Evolutionary conservation across 495 filamentous ascomycete species (phyloP).

Genomic region (Lindgomyces ingoldianus): DNA sequence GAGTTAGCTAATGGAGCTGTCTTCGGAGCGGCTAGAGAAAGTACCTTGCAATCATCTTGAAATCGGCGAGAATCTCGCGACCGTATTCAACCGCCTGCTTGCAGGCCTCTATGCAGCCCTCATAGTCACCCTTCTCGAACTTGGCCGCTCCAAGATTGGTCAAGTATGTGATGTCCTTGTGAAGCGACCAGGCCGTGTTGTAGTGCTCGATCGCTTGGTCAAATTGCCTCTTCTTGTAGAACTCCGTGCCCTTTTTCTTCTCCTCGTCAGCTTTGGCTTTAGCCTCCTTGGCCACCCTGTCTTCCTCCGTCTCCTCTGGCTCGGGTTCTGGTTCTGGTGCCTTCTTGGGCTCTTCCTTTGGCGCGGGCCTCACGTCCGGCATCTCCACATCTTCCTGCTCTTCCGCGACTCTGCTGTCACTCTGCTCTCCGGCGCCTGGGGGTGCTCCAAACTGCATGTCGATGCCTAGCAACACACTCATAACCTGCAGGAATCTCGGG

Average conservation of each 20-base stretch:
- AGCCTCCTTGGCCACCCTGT: conserved; percentile 77
- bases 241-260: conserved; percentile 90
- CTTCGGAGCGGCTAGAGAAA: conserved; percentile 10
- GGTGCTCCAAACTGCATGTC: conserved; percentile 82
- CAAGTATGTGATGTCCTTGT: conserved; percentile 96
- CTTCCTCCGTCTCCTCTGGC: conserved; percentile 77
- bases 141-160: conserved; percentile 94
- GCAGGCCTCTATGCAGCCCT: conserved; percentile 82
- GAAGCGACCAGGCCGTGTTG: conserved; percentile 86
- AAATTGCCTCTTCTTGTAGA: conserved; percentile 97
- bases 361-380: conserved; percentile 63
- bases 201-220: conserved; percentile 95
- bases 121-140: conserved; percentile 92
- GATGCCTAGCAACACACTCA: conserved; percentile 89
- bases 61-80: conserved; percentile 82
- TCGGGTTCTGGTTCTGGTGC: conserved; percentile 61
- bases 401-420: conserved; percentile 51
- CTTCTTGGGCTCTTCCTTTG: conserved; percentile 56
- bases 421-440: conserved; percentile 48
- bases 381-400: conserved; percentile 76
- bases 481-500: conserved; percentile 88
- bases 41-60: conserved; percentile 94
- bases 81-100: conserved; percentile 87
- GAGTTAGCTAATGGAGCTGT: conserved; percentile 7
- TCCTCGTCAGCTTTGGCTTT: conserved; percentile 92